Evolutionary conservation across 2,329 filamentous ascomycete species (phyloP), one percentile per base, ranked within the genome.

Genomic region (Alternaria novae-zelandiae): DNA sequence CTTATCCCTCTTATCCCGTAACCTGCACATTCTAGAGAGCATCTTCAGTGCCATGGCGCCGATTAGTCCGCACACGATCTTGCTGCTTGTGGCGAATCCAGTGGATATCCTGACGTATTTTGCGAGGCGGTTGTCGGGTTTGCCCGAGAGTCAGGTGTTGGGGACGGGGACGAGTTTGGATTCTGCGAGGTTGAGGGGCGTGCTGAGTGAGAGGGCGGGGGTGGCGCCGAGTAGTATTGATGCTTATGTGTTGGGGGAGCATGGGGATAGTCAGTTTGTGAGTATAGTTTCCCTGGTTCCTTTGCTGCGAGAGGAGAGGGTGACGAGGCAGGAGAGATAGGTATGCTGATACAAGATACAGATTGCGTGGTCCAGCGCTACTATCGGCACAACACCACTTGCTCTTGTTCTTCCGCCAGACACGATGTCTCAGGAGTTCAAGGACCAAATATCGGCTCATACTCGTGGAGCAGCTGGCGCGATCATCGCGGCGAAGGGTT

Each of bases 161-260:
- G 86, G 86, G 0, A 84, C 83, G 4, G 86, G 86, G 11, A 87
- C 86, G 0, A 84, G 83, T 66, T 79, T 87, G 4, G 86, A 87
- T 66, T 85, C 85, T 1, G 82, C 83, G 5, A 75, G 86, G 23
- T 72, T 87, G 49, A 81, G 82, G 17, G 82, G 83, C 0, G 74
- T 83, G 20, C 59, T 85, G 17, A 82, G 83, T 3, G 63, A 76
- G 26, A 79, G 79, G 63, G 70, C 79, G 5, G 75, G 79, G 28
- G 78, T 82, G 4, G 75, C 77, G 6, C 78, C 80, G n/a, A 76
- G 74, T 65, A 79, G 72, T 45, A 79, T 81, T 30, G 75, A 80
- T 65, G 80, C 83, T 1, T 83, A 82, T 69, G 83, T 86, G 5
- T 69, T 86, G 21, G 84, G 84, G 11, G 82, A 84, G 59, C 84